phyloP scores from a whole-genome alignment of 73 alveolate genomes.

The Uronychia setigera region DNA sequence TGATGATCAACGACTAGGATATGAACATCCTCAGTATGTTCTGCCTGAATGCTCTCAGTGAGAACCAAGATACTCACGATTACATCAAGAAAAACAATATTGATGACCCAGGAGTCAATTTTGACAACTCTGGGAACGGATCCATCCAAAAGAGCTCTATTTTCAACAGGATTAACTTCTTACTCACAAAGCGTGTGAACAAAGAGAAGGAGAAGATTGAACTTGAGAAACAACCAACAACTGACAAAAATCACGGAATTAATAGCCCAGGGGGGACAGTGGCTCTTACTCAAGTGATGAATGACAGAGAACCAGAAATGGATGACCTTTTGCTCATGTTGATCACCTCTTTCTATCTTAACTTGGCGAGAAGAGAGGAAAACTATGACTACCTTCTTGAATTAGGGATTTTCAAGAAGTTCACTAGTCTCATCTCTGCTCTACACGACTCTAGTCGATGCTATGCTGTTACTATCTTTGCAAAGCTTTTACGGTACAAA shows the following conservation, averaged over 20 bases:
- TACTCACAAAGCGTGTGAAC: conserved; percentile 7
- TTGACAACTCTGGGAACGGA: conserved; percentile 5
- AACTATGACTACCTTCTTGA: conserved; percentile 33
- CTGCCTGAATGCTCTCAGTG: conserved; percentile 65
- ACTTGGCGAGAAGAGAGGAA: conserved; percentile 52
- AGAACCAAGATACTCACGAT: conserved; percentile 39
- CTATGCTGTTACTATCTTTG: conserved; percentile 48
- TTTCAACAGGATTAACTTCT: conserved; percentile 19
- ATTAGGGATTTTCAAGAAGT: conserved; percentile 34
- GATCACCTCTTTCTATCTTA: conserved; percentile 48
- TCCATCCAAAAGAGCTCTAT: not conserved
- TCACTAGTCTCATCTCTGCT: conserved; percentile 21
- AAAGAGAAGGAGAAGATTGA: not conserved
- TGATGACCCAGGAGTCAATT: conserved; percentile 7
- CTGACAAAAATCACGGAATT: not conserved
- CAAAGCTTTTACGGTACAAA: conserved; percentile 25
- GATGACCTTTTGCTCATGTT: conserved; percentile 30
- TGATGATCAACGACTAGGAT: conserved; percentile 61
- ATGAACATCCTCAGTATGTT: conserved; percentile 60
- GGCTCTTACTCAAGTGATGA: not conserved
- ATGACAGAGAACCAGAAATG: conserved; percentile 24
- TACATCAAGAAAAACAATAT: conserved; percentile 6
- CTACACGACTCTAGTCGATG: conserved; percentile 32
- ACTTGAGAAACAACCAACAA: too few relatives aligned
- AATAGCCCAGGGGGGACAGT: conserved; percentile 1